Evolutionary conservation across 2,329 filamentous ascomycete genomes (phyloP).

Genomic region (Aspergillus arachidicola): DNA sequence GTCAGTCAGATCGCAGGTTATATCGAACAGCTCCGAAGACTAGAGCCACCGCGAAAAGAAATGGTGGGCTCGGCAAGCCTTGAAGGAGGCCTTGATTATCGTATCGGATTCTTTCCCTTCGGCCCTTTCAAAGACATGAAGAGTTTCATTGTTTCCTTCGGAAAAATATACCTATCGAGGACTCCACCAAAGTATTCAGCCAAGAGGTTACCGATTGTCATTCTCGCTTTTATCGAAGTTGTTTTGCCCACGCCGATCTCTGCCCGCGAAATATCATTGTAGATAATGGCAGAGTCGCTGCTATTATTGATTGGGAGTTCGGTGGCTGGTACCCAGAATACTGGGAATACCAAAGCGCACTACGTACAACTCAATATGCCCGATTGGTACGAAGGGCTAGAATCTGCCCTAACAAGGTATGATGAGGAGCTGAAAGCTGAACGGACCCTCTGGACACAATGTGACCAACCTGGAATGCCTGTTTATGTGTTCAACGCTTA

Average conservation of each 20-base stretch:
- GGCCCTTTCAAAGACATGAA: neutral
- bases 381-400: neutral
- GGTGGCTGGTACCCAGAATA: constrained; percentile 12
- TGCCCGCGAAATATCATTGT: neutral
- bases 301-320: constrained; percentile 9
- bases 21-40: neutral
- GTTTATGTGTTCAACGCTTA: neutral
- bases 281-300: neutral
- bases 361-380: neutral
- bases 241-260: neutral
- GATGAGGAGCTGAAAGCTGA: neutral
- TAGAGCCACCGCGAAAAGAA: neutral
- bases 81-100: neutral
- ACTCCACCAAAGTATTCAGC: neutral
- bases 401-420: neutral
- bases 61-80: neutral
- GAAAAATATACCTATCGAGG: neutral
- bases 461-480: neutral
- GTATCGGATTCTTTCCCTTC: neutral
- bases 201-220: neutral
- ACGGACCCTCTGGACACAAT: neutral
- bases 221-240: neutral
- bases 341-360: constrained; percentile 7
- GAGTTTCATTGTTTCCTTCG: neutral
- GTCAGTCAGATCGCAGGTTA: neutral